These are phyloP conservation scores for Gracilariopsis chorda DNA, from an alignment of 23 red algal genomes.

Conservation along the genomic window DNA sequence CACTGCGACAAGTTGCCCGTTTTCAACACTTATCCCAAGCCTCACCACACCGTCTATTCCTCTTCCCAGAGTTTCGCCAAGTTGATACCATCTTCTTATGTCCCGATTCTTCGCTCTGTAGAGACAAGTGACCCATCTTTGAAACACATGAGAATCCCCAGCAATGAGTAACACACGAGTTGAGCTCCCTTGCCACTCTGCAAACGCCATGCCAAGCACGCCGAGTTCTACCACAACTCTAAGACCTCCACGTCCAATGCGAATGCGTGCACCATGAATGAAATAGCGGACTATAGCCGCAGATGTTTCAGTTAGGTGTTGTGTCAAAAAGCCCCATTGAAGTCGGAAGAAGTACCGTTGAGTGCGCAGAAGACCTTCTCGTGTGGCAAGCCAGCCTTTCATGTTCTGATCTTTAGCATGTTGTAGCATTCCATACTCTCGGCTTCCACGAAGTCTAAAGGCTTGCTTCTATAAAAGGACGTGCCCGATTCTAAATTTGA, in stretches of 20 bases:
- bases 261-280: slow-evolving; percentile 23
- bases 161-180: neutral
- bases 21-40: neutral
- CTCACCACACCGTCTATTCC: slow-evolving; percentile 15
- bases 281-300: slow-evolving; percentile 10
- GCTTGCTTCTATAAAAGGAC: neutral
- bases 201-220: slow-evolving; percentile 11
- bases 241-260: neutral
- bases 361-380: slow-evolving; percentile 11
- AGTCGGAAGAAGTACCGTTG: slow-evolving; percentile 30
- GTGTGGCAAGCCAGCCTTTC: slow-evolving; percentile 45
- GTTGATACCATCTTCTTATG: slow-evolving; percentile 16
- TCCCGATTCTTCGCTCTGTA: slow-evolving; percentile 26
- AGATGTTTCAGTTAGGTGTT: slow-evolving; percentile 49
- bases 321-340: slow-evolving; percentile 50
- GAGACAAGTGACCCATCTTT: slow-evolving; percentile 41
- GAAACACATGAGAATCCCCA: neutral
- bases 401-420: neutral
- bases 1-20: slow-evolving; percentile 10
- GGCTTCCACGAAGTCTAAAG: no score
- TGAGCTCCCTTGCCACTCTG: neutral
- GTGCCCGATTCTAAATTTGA: neutral
- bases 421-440: no score
- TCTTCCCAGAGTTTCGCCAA: slow-evolving; percentile 1
- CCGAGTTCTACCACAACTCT: slow-evolving; percentile 19